phyloP scores from a whole-genome alignment of 352 stramenopile species.

The Phytophthora crassamura region DNA sequence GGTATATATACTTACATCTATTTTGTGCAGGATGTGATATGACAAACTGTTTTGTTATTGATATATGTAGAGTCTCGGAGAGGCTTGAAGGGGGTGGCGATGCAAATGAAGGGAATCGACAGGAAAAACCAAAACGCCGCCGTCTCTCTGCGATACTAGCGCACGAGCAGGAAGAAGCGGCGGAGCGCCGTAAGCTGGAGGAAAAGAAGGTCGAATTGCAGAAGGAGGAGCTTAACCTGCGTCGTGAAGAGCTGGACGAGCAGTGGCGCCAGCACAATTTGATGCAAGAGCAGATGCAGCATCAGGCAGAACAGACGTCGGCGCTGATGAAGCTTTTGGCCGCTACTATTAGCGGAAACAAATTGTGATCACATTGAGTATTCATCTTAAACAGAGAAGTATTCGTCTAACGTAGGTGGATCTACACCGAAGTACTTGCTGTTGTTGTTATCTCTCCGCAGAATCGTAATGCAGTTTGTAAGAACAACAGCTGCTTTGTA shows the following conservation, averaged over 20 bases:
- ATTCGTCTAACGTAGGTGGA: not conserved
- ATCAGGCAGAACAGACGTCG: not conserved
- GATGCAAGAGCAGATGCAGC: slow-evolving; percentile 3
- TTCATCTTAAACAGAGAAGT: not conserved
- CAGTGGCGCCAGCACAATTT: not conserved
- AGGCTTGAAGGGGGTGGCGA: not conserved
- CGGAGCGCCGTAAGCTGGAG: not conserved
- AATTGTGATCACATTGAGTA: not conserved
- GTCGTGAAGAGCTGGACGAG: not conserved
- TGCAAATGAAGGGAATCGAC: not conserved
- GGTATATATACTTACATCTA: not conserved
- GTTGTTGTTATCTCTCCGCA: slow-evolving; percentile 9
- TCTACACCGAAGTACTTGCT: slow-evolving; percentile 1
- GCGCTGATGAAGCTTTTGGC: not conserved
- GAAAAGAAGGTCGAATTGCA: not conserved
- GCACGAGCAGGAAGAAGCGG: not conserved
- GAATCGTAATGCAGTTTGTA: not conserved
- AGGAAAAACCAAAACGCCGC: not conserved
- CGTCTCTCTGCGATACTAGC: not conserved
- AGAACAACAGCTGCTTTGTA: not conserved
- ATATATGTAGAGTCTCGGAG: not conserved
- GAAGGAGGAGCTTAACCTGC: not conserved
- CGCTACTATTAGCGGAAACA: not conserved
- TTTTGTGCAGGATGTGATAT: too few relatives aligned
- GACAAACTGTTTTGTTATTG: not conserved